Base-by-base conservation (phyloP, 2,329 filamentous ascomycete genomes). In the Lizonia empirigonia region DNA sequence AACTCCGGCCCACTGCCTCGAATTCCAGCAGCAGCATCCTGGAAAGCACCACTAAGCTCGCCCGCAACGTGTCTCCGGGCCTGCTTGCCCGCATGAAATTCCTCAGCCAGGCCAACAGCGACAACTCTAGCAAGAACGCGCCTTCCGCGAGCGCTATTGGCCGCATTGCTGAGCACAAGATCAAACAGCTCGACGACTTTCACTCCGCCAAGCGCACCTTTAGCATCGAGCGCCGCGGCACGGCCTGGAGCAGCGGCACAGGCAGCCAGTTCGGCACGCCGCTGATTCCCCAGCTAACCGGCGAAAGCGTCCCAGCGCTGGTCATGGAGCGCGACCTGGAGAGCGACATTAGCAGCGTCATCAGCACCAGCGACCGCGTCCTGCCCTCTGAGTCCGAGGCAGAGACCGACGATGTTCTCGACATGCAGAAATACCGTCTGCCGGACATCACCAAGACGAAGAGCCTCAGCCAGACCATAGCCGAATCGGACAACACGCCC, bases 391-490 rank as follows among this genome's bases (percentile, higher is more conserved):
- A 79, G 56, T 76, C 72, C 7, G 75, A 86, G 80, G 70, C 76
- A 23, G 66, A 64, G 26, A 61, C 65, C 39, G 47, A 55, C 39
- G 55, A 85, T 71, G 81, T 82, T 59, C 85, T 88, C 81, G 88
- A 91, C 74, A 86, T 83, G 49, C 82, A 88, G 68, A 90, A 91
- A 72, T 91, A 90, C 69, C 82, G 85, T 35, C 76, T 90, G 69
- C 87, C 88, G 48, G 87, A 91, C 72, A 85, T 74, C 80, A 84
- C 73, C 83, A 90, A 78, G 84, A 85, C 74, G 81, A 85, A 69
- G 86, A 87, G 68, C 55, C 77, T 69, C 40, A 60, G 55, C 39
- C 62, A 60, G 74, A 53, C 75, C 74, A 44, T 63, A 52, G 50
- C 64, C 54, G 56, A 65, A 18, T 50, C 62, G 24, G 41, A 51